Base-by-base conservation (phyloP, 345 rosid genomes). In the Salix koriyanagi region DNA sequence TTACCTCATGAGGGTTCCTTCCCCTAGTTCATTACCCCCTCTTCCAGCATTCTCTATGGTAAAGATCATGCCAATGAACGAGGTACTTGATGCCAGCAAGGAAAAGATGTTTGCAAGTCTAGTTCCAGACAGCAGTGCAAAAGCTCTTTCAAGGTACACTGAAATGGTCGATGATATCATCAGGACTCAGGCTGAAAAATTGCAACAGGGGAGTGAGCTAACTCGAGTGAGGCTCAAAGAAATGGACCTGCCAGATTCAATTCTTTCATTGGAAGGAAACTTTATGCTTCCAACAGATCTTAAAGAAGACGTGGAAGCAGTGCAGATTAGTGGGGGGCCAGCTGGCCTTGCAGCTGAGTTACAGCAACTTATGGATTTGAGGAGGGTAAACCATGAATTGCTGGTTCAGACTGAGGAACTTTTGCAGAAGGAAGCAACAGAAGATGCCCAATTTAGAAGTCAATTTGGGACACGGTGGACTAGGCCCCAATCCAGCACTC, bases 391-490 rank as follows among this genome's bases (percentile, higher is more conserved):
- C 88, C 94, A 92, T 66, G 99, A 96, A 80, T 81, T 96, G 77
- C 88, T 96, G 79, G 87, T 93, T 56, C 98, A 93, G 85, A 93
- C 95, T 0, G 98, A 96, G 82, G 98, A 96, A 85, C 91, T 92
- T 86, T 87, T 96, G 87, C 96, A 96, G 85, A 96, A 96, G 83
- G 99, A 96, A 85, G 96, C 98, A 69, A 70, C 91, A 74, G 99
- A 96, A 79, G 99, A 96, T 77, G 79, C 92, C 65, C 99, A 96
- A 70, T 93, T 93, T 76, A 90, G 99, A 85, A 88, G 92, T 79
- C 99, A 96, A 82, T 96, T 93, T 86, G 99, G 99, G 81, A 89
- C 94, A n/a, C 90, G 96, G 68, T 96, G 99, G 98, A 96, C 99
- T 56, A 87, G 99, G 81, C 99, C 99, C 75, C 98, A 96, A 54